These are phyloP conservation scores for Phaeoacremonium minimum DNA, from an alignment of 2,329 filamentous ascomycete species.

Conservation along the genomic window DNA sequence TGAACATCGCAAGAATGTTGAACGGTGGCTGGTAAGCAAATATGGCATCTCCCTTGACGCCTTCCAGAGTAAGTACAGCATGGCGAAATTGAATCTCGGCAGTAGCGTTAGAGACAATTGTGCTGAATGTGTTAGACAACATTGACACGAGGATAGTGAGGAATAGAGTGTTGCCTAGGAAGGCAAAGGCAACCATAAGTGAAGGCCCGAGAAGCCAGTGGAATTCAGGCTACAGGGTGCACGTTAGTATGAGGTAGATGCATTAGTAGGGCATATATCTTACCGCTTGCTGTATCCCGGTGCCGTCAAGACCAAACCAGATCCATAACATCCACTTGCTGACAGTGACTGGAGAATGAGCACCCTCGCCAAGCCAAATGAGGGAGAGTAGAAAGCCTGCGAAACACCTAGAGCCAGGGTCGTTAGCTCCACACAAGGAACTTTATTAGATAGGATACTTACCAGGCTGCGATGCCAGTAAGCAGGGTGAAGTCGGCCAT, in stretches of 20 bases:
- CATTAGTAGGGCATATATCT: too few relatives aligned
- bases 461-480: slow-evolving; percentile 70
- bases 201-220: slow-evolving; percentile 75
- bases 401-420: slow-evolving; percentile 52
- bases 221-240: slow-evolving; percentile 53
- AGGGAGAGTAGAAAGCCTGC: slow-evolving; percentile 76
- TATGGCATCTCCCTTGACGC: slow-evolving; percentile 78
- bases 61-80: slow-evolving; percentile 78
- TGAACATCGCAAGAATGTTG: slow-evolving; percentile 71
- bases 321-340: slow-evolving; percentile 92
- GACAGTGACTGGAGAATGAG: slow-evolving; percentile 63
- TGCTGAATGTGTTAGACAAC: slow-evolving; percentile 79
- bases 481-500: slow-evolving; percentile 81
- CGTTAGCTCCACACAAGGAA: not conserved
- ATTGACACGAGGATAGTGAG: slow-evolving; percentile 87
- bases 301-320: slow-evolving; percentile 82
- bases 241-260: slow-evolving; percentile 9
- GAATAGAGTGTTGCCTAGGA: slow-evolving; percentile 82
- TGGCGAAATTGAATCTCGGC: slow-evolving; percentile 82
- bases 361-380: slow-evolving; percentile 68
- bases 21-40: slow-evolving; percentile 82
- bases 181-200: slow-evolving; percentile 80
- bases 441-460: slow-evolving; percentile 3
- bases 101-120: slow-evolving; percentile 69
- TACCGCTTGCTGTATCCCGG: slow-evolving; percentile 54